Conservation (phyloP, 129 eudicot genomes). For the Ambrosia trifida region DNA sequence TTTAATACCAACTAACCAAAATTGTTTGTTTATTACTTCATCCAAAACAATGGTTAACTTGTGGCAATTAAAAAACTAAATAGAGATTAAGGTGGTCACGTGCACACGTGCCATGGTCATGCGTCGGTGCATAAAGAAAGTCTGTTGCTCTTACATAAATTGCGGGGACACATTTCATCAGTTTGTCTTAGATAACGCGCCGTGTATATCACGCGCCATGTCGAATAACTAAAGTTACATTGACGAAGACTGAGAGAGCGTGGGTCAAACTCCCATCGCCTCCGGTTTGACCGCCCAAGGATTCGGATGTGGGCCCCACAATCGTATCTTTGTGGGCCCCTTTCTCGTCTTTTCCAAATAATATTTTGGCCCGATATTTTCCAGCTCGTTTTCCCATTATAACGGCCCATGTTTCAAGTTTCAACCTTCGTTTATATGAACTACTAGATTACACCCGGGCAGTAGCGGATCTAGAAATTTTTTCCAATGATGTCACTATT, state of each 20-base stretch:
- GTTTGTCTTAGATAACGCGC: background rate
- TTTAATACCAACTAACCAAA: no score
- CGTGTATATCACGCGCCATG: background rate
- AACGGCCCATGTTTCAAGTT: no score
- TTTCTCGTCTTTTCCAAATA: no score
- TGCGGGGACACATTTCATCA: slow-evolving; percentile 52
- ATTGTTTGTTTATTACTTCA: no score
- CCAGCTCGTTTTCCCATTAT: no score
- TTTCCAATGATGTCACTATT: no score
- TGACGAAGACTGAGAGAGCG: background rate
- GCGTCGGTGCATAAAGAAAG: slow-evolving; percentile 72
- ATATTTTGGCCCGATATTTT: no score
- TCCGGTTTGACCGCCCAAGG: background rate
- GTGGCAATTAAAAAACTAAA: background rate
- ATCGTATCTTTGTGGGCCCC: background rate
- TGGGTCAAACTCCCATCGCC: background rate
- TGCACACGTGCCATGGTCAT: slow-evolving; percentile 75
- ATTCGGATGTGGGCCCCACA: background rate
- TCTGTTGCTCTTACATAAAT: slow-evolving; percentile 57
- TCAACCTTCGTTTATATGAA: no score
- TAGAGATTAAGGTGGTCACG: slow-evolving; percentile 53
- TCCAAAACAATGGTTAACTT: background rate
- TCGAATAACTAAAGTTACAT: background rate
- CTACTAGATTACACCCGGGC: no score
- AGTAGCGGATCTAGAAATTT: no score